A percentile compares a stretch with the other conserved stretches of the same genome.
These are phyloP conservation scores for Colletotrichum musicola DNA, from an alignment of 2,329 filamentous ascomycete genomes.

Conservation along the genomic window DNA sequence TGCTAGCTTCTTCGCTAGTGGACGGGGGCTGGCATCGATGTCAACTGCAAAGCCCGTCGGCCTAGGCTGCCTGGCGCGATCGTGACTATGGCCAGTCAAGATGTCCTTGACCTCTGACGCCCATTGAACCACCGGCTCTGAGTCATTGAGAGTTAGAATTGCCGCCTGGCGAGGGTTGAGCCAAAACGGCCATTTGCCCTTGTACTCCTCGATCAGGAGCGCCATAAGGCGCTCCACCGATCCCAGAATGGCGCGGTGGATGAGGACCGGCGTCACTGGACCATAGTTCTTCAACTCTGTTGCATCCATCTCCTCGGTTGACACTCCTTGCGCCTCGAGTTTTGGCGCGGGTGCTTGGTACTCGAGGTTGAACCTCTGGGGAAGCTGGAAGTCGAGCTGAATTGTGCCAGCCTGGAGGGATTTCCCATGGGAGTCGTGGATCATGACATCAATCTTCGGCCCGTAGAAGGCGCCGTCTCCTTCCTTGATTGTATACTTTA, in stretches of 20 bases:
- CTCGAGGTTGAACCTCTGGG: slow-evolving; percentile 81
- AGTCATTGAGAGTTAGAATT: slow-evolving; percentile 79
- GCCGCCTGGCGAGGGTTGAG: slow-evolving; percentile 83
- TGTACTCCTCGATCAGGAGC: slow-evolving; percentile 85
- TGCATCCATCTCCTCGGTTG: slow-evolving; percentile 51
- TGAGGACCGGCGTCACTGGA: slow-evolving; percentile 78
- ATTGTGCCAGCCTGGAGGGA: slow-evolving; percentile 91
- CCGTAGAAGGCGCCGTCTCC: slow-evolving; percentile 93
- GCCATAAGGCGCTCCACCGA: slow-evolving; percentile 89
- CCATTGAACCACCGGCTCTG: slow-evolving; percentile 64
- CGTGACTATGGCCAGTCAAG: slow-evolving; percentile 61
- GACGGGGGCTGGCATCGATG: slow-evolving; percentile 73
- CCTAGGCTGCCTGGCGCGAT: slow-evolving; percentile 52
- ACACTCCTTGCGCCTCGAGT: slow-evolving; percentile 64
- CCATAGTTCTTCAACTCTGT: slow-evolving; percentile 60
- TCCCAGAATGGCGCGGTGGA: slow-evolving; percentile 87
- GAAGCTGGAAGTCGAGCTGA: slow-evolving; percentile 90
- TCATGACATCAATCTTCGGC: slow-evolving; percentile 89
- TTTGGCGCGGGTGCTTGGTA: slow-evolving; percentile 79
- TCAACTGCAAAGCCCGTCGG: slow-evolving; percentile 76
- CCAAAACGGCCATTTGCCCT: slow-evolving; percentile 89
- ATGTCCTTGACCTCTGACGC: slow-evolving; percentile 61
- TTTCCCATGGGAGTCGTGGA: slow-evolving; percentile 84
- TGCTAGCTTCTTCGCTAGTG: slow-evolving; percentile 76
- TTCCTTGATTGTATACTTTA: slow-evolving; percentile 79